Evolutionary conservation across 2,329 filamentous ascomycete genomes (phyloP), one percentile per base, ranked within the genome.

Genomic region (Botrytis hyacinthi): DNA sequence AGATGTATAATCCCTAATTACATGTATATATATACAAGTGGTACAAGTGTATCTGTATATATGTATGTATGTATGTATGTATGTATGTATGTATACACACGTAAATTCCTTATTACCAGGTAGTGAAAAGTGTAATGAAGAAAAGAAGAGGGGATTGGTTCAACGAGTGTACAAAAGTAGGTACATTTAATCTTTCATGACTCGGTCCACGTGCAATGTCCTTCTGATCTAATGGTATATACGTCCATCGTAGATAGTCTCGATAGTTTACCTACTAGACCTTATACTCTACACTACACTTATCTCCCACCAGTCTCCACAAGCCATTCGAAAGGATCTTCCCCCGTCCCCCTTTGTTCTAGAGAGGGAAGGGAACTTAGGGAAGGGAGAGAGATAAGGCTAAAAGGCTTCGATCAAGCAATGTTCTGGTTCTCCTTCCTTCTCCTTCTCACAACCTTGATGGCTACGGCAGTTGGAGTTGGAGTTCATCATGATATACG

Each of bases 221-320:
- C 26, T 22, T 54, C 57, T 54, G 26, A 67, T 67, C 20, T 26
- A 40, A 57, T 57, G 29, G n/a, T 54, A 54, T 54, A 54, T 29
- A 57, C 26, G 6, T 29, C 20, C 26, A 18, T 57, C 20, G 22
- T 40, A 54, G 14, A 48, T 54, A 16, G 26, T 51, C 40, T 42
- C 40, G 14, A 48, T 54, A n/a, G 26, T 51, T 7, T n/a, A 7
- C 26, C 26, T 3, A 16, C 26, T 51, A 51, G 48, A 51, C 48
- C 48, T 51, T 16, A n/a, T n/a, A 51, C 26, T 51, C 14, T 57
- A 54, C 51, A 62, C 37, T 62, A 12, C 22, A 65, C 40, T 65
- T 65, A 65, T 65, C 61, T 65, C 44, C 61, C 61, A 65, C 40
- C 40, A 46, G 61, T 65, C 40, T n/a, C 61, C 61, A 65, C 61